A percentile compares a stretch with the other conserved stretches of the same genome.
phyloP scores from a whole-genome alignment of 257 asterid species.

The Perilla frutescens region DNA sequence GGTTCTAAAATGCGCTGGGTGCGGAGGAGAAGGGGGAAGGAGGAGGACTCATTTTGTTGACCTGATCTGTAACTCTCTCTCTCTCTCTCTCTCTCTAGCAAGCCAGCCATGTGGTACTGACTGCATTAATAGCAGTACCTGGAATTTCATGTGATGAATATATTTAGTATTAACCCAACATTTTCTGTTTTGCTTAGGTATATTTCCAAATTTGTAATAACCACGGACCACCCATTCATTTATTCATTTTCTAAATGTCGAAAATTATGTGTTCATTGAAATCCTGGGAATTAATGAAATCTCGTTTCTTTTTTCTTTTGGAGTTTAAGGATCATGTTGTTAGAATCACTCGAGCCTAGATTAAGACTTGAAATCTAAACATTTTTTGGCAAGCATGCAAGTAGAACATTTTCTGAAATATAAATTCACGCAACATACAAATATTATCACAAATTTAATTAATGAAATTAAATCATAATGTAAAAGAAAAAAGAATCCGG shows the following conservation, averaged over 20 bases:
- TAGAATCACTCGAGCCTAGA: too few species aligned
- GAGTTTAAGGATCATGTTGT: too few species aligned
- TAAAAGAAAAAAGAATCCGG: too few species aligned
- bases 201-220: neutral
- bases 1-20: conserved; percentile 52
- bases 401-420: too few species aligned
- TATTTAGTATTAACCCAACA: neutral
- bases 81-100: neutral
- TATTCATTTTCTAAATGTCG: neutral
- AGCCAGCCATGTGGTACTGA: conserved; percentile 42
- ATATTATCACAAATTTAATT: too few species aligned
- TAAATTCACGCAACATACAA: too few species aligned
- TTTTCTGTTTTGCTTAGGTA: conserved; percentile 22
- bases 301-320: neutral
- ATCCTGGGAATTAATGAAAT: neutral
- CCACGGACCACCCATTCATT: neutral
- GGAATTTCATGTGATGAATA: conserved; percentile 38
- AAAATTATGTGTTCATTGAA: neutral
- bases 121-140: conserved; percentile 46
- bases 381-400: too few species aligned
- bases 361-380: neutral
- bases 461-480: too few species aligned
- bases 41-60: conserved; percentile 30
- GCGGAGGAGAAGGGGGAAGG: conserved; percentile 39
- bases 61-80: conserved; percentile 4